A percentile compares a stretch with the other conserved stretches of the same genome.
Conservation (phyloP, 179 eudicot genomes). For the Camellia oleifera region DNA sequence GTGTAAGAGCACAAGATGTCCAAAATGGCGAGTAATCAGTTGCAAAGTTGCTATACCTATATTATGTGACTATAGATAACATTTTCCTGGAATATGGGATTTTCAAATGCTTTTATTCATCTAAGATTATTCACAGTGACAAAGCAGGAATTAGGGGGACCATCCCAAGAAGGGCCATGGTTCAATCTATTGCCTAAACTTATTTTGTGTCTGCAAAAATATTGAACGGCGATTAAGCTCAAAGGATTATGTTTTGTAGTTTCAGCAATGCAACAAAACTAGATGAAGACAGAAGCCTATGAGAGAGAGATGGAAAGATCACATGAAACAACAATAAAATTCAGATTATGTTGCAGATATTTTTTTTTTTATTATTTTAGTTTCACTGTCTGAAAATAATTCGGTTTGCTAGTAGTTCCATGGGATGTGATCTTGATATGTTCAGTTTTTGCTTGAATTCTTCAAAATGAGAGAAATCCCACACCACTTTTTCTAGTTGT, state of each 20-base stretch:
- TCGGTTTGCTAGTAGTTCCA: background rate
- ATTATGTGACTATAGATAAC: too few relatives aligned
- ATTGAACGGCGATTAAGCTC: background rate
- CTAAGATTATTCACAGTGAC: too few relatives aligned
- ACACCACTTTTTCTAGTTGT: background rate
- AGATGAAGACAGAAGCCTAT: background rate
- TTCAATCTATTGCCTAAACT: background rate
- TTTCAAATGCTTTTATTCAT: too few relatives aligned
- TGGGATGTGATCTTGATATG: background rate
- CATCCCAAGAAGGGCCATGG: background rate
- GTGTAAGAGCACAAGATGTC: too few relatives aligned
- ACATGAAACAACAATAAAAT: background rate
- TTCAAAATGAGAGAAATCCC: background rate
- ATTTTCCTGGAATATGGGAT: too few relatives aligned
- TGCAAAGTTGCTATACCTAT: too few relatives aligned
- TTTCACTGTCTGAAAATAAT: background rate
- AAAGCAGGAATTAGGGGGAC: background rate
- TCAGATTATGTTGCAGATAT: background rate
- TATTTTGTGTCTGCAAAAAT: background rate
- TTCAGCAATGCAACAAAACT: slow-evolving; percentile 2
- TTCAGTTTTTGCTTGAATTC: background rate
- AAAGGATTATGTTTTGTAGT: background rate
- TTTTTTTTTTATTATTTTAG: background rate
- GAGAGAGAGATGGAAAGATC: background rate
- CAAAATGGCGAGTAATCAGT: too few relatives aligned